These are phyloP conservation scores for Aspergillus tanneri DNA, from an alignment of 2,329 filamentous ascomycete genomes.

Conservation along the genomic window DNA sequence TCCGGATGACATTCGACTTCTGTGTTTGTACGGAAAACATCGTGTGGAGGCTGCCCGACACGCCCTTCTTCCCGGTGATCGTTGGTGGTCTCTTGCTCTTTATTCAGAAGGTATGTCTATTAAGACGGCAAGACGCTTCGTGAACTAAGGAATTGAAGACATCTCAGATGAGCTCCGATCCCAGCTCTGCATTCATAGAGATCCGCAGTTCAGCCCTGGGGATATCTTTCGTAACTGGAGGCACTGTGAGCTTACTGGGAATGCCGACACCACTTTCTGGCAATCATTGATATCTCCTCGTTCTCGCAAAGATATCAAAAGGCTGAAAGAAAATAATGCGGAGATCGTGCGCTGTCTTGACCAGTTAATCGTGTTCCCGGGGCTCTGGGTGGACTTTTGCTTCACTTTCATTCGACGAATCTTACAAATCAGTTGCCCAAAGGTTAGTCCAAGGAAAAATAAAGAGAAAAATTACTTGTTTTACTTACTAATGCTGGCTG, in stretches of 20 bases:
- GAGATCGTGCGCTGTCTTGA: neutral
- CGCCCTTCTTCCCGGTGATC: neutral
- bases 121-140: neutral
- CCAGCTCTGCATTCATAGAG: neutral
- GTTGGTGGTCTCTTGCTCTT: neutral
- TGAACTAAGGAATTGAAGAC: neutral
- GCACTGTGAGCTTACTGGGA: constrained; percentile 1
- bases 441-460: too few relatives aligned
- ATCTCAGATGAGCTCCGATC: neutral
- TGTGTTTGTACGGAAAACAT: constrained; percentile 6
- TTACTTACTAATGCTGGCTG: neutral
- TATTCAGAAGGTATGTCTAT: neutral
- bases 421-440: constrained; percentile 2
- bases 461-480: too few relatives aligned
- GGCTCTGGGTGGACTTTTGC: constrained; percentile 4
- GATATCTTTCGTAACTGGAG: constrained; percentile 8
- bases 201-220: constrained; percentile 1
- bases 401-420: constrained; percentile 2
- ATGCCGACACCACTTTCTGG: constrained; percentile 2
- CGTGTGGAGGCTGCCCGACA: neutral
- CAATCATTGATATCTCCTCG: constrained; percentile 1
- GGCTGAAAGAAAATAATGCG: neutral
- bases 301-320: neutral
- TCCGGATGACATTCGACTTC: neutral
- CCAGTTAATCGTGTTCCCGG: constrained; percentile 2